Evolutionary conservation across 371 early-diverging fungal species (phyloP).

Genomic region (Rhizopus stolonifer): DNA sequence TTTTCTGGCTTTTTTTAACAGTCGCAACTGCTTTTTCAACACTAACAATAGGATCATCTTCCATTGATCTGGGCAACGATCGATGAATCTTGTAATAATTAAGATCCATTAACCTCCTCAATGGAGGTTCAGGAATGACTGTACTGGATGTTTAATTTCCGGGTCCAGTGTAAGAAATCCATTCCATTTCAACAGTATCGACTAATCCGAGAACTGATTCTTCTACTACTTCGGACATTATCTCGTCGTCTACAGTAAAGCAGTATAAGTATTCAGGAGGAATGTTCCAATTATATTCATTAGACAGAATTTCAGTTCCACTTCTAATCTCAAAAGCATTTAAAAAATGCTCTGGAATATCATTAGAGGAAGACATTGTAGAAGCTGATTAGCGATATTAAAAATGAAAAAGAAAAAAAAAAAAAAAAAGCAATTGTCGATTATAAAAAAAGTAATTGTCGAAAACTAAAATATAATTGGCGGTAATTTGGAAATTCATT

Average conservation of each 20-base stretch:
- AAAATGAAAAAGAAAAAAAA: no score
- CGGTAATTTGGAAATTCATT: no score
- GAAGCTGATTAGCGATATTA: no score
- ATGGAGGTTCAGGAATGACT: neutral
- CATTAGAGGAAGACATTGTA: neutral
- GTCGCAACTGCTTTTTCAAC: neutral
- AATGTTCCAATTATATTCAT: neutral
- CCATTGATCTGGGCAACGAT: neutral
- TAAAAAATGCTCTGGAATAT: neutral
- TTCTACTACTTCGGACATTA: neutral
- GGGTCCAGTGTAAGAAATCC: neutral
- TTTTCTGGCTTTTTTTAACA: neutral
- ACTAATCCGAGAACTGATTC: neutral
- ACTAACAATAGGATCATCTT: neutral
- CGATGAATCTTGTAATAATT: neutral
- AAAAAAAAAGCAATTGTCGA: no score
- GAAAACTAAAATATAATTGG: no score
- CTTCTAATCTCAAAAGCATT: neutral
- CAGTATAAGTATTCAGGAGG: neutral
- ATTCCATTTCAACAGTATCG: neutral
- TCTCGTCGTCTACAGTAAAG: neutral
- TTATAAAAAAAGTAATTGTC: no score
- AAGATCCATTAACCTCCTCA: neutral
- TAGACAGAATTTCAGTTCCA: neutral
- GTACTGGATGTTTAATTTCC: neutral